Base-by-base conservation (phyloP, 345 rosid genomes). In the Lepidium didymum region DNA sequence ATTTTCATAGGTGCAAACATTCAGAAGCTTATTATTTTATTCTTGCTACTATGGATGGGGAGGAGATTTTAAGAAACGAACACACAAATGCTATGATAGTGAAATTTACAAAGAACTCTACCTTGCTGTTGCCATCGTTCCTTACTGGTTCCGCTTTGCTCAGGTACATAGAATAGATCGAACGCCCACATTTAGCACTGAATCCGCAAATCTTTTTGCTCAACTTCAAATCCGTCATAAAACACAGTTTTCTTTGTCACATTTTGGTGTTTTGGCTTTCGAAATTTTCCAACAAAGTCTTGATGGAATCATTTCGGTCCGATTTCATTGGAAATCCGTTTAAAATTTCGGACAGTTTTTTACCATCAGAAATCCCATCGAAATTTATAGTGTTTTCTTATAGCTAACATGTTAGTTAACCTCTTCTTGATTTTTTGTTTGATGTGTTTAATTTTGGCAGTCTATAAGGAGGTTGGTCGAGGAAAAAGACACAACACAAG, bases 111-210 rank as follows among this genome's bases (percentile, higher is more conserved):
- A 81, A 21, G 63, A 33, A 9, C 80, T 88, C 35, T 85, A 80
- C 56, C 63, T 88, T 46, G 41, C 77, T 1, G 79, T 83, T 2
- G 91, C 88, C 36, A 72, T 88, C 21, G 47, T 88, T 47, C 97
- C 96, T 61, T 84, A 82, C 53, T 85, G 89, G 97, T 47, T 81
- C 77, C 91, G 93, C 29, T 78, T 87, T 31, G 69, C 87, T 63
- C 93, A 84, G 90, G 97, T 85, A 78, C 52, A 54, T 23, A 19
- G 12, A 10, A 27, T 27, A 27, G 5, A 27, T 27, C 31, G 1
- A 27, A 27, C 31, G 5, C 31, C 31, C 31, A 6, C 31, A 27
- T 27, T 27, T 27, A 27, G 31, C 60, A 16, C 23, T n/a, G n/a
- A 31, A 31, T 13, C 36, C 21, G 34, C 19, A 12, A 5, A 13